Evolutionary conservation across 805 yeast genomes (phyloP), one percentile per base, ranked within the genome.

Genomic region (Wickerhamiella sergipiensis): DNA sequence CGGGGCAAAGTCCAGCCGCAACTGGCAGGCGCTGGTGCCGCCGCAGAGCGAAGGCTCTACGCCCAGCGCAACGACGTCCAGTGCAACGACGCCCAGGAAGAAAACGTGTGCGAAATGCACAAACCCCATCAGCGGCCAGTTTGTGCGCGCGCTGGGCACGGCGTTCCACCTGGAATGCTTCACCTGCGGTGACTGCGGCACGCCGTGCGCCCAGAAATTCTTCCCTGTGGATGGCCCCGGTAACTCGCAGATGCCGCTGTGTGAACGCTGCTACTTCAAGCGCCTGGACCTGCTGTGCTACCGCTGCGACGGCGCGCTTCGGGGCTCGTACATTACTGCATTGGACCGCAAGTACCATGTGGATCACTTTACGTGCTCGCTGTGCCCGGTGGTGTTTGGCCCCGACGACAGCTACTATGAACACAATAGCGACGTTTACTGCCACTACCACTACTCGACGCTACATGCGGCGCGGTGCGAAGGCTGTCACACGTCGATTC

Each of bases 311-410:
- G 77, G 76, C 23, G 95, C 95, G 3, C 72, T 94, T 48, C 70
- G 96, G 59, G 97, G 97, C 0, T 84, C 95, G 1, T 90, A 90
- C 67, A 88, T 89, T 52, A 89, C 95, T 1, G 97, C 97, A 0
- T 76, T 89, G 60, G 95, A 95, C 12, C 79, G 81, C 58, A 85
- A 90, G 61, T 92, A 87, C 65, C 97, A 92, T 61, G 81, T 90
- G 49, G 96, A 92, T 58, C 98, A 92, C 67, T 92, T 94, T 67
- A 84, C 86, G 51, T 94, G 98, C 68, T 80, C 83, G 7, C 78
- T 86, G 31, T 92, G 98, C 64, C 77, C 81, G 40, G 80, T 80
- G 50, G 85, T 85, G 23, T 92, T 94, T 65, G 95, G 90, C 31
- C 79, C 85, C 3, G 89, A 89, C 52, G 96, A 89, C 65, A 86